phyloP scores from a whole-genome alignment of 2,329 filamentous ascomycete species.

The Epichloe festucae region DNA sequence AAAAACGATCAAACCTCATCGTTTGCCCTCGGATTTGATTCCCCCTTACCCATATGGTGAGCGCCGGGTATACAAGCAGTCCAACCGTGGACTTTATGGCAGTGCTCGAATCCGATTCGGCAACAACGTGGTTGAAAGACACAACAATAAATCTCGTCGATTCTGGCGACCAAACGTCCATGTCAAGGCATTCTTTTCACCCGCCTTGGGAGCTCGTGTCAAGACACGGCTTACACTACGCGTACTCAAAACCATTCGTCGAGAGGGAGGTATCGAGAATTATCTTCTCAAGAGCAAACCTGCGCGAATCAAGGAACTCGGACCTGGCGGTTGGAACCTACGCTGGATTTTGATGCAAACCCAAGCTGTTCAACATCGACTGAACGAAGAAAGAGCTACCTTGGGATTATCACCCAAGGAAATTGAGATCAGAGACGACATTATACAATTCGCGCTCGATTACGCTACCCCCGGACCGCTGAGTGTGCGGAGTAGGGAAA shows the following conservation, averaged over 20 bases:
- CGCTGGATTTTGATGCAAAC: conserved; percentile 85
- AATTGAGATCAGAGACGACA: conserved; percentile 22
- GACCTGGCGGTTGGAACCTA: conserved; percentile 79
- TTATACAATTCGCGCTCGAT: conserved; percentile 29
- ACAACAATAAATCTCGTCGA: conserved; percentile 58
- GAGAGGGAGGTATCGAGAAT: conserved; percentile 78
- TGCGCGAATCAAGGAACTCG: conserved; percentile 69
- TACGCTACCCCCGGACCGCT: conserved; percentile 28
- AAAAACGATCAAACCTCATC: conserved; percentile 30
- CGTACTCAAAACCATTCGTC: conserved; percentile 64
- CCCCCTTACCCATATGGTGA: conserved; percentile 64
- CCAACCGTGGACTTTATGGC: conserved; percentile 63
- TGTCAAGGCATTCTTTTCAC: conserved; percentile 53
- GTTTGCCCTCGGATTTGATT: conserved; percentile 35
- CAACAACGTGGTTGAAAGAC: conserved; percentile 60
- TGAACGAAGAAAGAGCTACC: conserved; percentile 48
- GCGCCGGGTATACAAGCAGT: conserved; percentile 63
- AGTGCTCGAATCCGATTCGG: conserved; percentile 60
- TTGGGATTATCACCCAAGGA: conserved; percentile 44
- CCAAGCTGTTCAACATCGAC: conserved; percentile 47
- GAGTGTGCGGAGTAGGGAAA: conserved; percentile 21
- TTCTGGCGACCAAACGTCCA: conserved; percentile 66
- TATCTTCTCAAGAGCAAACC: conserved; percentile 77
- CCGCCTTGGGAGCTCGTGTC: conserved; percentile 47
- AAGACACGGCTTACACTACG: conserved; percentile 56